These are phyloP conservation scores for Russula lepida DNA, from an alignment of 768 basidiomycete species.

Conservation along the genomic window DNA sequence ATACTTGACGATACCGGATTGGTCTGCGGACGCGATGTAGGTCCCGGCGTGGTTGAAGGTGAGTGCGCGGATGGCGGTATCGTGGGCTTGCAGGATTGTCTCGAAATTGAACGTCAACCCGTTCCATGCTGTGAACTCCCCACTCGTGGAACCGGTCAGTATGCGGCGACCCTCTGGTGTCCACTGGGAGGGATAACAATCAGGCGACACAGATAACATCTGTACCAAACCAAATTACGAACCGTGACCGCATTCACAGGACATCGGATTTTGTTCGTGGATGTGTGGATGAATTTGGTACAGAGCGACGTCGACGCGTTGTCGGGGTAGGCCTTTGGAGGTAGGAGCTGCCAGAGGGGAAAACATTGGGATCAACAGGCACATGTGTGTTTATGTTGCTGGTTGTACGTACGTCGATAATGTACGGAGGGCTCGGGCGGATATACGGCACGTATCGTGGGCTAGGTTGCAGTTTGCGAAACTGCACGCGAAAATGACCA, in stretches of 20 bases:
- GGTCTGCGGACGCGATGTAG: constrained; percentile 89
- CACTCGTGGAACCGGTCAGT: constrained; percentile 90
- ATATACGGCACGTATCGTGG: constrained; percentile 66
- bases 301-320: constrained; percentile 92
- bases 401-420: constrained; percentile 65
- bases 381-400: constrained; percentile 10
- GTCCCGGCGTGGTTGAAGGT: constrained; percentile 89
- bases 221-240: constrained; percentile 28
- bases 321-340: constrained; percentile 83
- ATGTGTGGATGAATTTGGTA: constrained; percentile 96
- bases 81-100: constrained; percentile 98
- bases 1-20: constrained; percentile 93
- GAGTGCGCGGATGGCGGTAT: constrained; percentile 85
- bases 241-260: constrained; percentile 95
- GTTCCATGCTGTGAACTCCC: constrained; percentile 99
- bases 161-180: constrained; percentile 93
- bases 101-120: constrained; percentile 99
- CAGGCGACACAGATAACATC: neutral
- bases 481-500: constrained; percentile 31
- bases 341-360: constrained; percentile 61
- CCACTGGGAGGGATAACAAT: constrained; percentile 50
- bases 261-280: constrained; percentile 96
- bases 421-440: constrained; percentile 78
- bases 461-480: constrained; percentile 72
- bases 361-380: constrained; percentile 16